These are phyloP conservation scores for Zymoseptoria tritici DNA, from an alignment of 2,329 filamentous ascomycete species.

Conservation along the genomic window DNA sequence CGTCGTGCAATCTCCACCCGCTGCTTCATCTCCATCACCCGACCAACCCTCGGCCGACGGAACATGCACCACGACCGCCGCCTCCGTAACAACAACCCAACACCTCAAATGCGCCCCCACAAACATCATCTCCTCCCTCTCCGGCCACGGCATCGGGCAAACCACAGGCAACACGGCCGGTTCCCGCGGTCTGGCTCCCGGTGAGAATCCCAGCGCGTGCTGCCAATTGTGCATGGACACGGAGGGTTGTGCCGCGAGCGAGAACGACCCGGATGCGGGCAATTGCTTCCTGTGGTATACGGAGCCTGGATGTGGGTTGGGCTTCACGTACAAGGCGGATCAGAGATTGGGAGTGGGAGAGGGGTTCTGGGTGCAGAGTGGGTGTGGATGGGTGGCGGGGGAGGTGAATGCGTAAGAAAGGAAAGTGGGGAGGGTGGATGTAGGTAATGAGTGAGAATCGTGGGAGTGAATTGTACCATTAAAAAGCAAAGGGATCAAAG, in stretches of 20 bases:
- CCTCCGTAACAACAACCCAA: constrained; percentile 21
- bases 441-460: background rate
- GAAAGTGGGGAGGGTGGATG: background rate
- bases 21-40: background rate
- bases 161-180: constrained; percentile 15
- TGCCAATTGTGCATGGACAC: constrained; percentile 23
- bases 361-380: constrained; percentile 21
- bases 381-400: constrained; percentile 19
- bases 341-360: constrained; percentile 15
- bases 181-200: constrained; percentile 18
- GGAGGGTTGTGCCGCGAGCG: constrained; percentile 19
- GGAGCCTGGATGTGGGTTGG: constrained; percentile 17
- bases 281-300: constrained; percentile 26
- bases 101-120: constrained; percentile 24
- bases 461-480: background rate
- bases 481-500: too few relatives aligned
- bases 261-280: constrained; percentile 20
- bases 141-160: constrained; percentile 20
- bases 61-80: constrained; percentile 18
- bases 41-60: constrained; percentile 7
- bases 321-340: constrained; percentile 19
- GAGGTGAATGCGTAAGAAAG: background rate
- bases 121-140: constrained; percentile 19
- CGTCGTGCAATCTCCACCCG: constrained; percentile 1
- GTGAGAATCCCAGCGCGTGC: constrained; percentile 21